These are phyloP conservation scores for Tulasnella calospora DNA, from an alignment of 768 basidiomycete species.

Conservation along the genomic window DNA sequence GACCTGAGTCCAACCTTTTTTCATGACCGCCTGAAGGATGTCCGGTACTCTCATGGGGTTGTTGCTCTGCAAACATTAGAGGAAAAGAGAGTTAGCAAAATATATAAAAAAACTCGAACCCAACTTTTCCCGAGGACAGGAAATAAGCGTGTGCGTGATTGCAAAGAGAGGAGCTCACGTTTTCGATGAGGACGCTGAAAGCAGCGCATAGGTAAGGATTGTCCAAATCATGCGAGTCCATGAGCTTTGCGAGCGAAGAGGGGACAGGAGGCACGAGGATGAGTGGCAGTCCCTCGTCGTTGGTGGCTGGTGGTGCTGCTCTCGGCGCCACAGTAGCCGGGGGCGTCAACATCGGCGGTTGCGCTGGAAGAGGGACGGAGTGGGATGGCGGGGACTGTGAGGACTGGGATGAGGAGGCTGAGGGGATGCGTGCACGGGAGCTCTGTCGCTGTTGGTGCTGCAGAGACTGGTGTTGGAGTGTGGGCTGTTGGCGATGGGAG, in stretches of 20 bases:
- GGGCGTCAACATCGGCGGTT: background rate
- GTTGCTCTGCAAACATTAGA: slow-evolving; percentile 3
- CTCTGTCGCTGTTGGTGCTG: slow-evolving; percentile 16
- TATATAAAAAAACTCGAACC: background rate
- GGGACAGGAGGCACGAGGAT: slow-evolving; percentile 23
- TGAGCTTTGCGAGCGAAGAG: slow-evolving; percentile 14
- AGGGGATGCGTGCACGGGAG: slow-evolving; percentile 13
- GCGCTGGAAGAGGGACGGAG: background rate
- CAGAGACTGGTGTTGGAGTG: slow-evolving; percentile 5
- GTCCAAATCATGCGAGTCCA: slow-evolving; percentile 27
- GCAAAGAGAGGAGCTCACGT: slow-evolving; percentile 22
- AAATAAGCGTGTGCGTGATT: background rate
- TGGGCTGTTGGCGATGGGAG: slow-evolving; percentile 17
- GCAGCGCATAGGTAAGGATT: slow-evolving; percentile 26
- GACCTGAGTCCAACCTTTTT: slow-evolving; percentile 24
- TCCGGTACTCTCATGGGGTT: slow-evolving; percentile 25
- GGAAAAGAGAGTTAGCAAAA: background rate
- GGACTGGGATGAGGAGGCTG: background rate
- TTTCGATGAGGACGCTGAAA: slow-evolving; percentile 28
- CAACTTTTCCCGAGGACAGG: slow-evolving; percentile 3
- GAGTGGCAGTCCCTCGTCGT: slow-evolving; percentile 12
- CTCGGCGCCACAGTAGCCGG: background rate
- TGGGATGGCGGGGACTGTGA: background rate
- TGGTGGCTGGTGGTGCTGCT: slow-evolving; percentile 11
- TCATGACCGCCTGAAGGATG: slow-evolving; percentile 23